phyloP scores from a whole-genome alignment of 352 stramenopile species.

The Elongisporangium anandrum region DNA sequence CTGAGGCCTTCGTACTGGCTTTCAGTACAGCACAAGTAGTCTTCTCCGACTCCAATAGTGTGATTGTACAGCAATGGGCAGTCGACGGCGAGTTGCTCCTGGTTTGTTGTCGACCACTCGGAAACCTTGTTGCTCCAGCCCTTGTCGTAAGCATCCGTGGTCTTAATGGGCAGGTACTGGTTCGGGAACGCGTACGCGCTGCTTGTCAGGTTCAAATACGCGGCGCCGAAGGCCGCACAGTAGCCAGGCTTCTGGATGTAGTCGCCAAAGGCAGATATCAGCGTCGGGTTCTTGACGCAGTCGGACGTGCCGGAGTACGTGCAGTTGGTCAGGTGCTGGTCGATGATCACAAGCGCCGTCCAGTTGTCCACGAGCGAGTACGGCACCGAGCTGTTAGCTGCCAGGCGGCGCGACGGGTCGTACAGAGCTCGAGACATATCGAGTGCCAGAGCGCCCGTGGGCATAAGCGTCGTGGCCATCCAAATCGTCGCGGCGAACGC shows the following conservation, averaged over 20 bases:
- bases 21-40: conserved; percentile 76
- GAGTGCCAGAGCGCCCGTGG: conserved; percentile 2
- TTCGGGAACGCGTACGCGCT: conserved; percentile 29
- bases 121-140: conserved; percentile 74
- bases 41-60: conserved; percentile 34
- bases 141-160: conserved; percentile 45
- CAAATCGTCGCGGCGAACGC: conserved; percentile 19
- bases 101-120: conserved; percentile 49
- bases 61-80: conserved; percentile 70
- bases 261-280: conserved; percentile 37
- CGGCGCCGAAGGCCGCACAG: conserved; percentile 65
- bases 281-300: conserved; percentile 52
- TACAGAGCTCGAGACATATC: background rate
- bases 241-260: conserved; percentile 43
- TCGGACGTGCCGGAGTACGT: conserved; percentile 58
- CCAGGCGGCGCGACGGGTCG: background rate
- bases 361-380: conserved; percentile 33
- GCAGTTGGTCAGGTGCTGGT: conserved; percentile 51
- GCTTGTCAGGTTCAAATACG: conserved; percentile 41
- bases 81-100: conserved; percentile 61
- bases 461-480: conserved; percentile 32
- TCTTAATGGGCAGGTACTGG: conserved; percentile 60
- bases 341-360: conserved; percentile 28
- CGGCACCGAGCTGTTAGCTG: conserved; percentile 16
- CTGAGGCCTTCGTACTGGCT: conserved; percentile 59